Evolutionary conservation across 345 rosid species (phyloP).

Genomic region (Anastatica hierochuntica): DNA sequence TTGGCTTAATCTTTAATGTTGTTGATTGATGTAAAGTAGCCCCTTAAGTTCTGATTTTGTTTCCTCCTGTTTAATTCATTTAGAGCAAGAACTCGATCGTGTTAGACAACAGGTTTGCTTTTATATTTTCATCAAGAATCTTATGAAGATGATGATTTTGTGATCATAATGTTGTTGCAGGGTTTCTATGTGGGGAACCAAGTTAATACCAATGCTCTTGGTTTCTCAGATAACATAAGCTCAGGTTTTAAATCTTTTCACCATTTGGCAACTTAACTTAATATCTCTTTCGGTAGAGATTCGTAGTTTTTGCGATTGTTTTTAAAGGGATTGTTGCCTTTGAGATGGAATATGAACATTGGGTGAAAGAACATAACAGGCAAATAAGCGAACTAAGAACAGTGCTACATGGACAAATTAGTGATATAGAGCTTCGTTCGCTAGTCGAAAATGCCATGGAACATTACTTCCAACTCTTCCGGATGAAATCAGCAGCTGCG

Average conservation of each 20-base stretch:
- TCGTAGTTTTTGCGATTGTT: neutral
- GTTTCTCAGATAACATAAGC: constrained; percentile 43
- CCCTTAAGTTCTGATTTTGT: no score
- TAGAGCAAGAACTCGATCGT: constrained; percentile 80
- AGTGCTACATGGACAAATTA: constrained; percentile 49
- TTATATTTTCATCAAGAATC: neutral
- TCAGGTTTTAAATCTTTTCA: constrained; percentile 50
- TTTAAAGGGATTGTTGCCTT: constrained; percentile 59
- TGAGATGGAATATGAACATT: constrained; percentile 79
- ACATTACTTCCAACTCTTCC: constrained; percentile 79
- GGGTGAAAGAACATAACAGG: constrained; percentile 74
- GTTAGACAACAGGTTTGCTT: constrained; percentile 64
- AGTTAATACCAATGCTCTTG: constrained; percentile 37
- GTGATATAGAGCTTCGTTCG: constrained; percentile 49
- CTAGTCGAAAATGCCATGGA: constrained; percentile 57
- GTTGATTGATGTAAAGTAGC: no score
- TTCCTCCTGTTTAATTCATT: constrained; percentile 59
- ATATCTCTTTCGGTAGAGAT: neutral
- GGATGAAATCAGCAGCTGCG: constrained; percentile 67
- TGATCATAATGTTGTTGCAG: constrained; percentile 26
- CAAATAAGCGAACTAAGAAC: constrained; percentile 49
- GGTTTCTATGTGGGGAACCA: constrained; percentile 58
- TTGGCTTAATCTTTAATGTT: no score
- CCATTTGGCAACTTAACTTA: neutral
- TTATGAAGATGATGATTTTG: neutral